Base-by-base conservation (phyloP, 2,329 filamentous ascomycete genomes). In the Colletotrichum limetticola region DNA sequence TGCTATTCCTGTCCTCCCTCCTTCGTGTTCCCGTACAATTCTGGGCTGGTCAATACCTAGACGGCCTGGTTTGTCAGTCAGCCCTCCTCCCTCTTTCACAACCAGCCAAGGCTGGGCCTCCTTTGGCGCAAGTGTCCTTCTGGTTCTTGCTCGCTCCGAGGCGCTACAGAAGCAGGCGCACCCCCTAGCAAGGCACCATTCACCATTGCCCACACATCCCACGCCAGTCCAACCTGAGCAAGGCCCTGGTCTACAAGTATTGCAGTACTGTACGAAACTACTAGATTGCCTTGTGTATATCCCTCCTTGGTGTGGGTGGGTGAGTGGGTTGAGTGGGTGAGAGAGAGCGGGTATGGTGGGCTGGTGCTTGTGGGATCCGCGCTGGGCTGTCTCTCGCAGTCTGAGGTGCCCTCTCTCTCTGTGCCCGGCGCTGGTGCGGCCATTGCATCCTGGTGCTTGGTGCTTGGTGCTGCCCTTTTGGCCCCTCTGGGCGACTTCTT, bases 141-240 rank as follows among this genome's bases (percentile, higher is more conserved):
- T 72, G 53, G 70, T 72, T 64, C 70, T 32, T 61, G 42, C 60
- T 59, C 3, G 42, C 32, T 52, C 70, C 26, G 22, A 52, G 52
- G 66, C 66, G 66, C 70, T 65, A 70, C 66, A 65, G 66, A 64
- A 70, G 60, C 67, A 70, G 60, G 66, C 60, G 59, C 70, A 69
- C 60, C 60, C 68, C 70, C 66, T 72, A 70, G 66, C 66, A 72
- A 70, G 70, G 66, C 70, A 70, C 70, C 66, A 70, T 70, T 30
- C 60, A 32, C 61, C 60, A 46, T 37, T 72, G 46, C 61, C 42
- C 68, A 66, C 53, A 60, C 52, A 65, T 55, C 35, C 63, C 64
- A 56, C 56, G 32, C 63, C 26, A 58, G 32, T n/a, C 60, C 66
- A 61, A 60, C 60, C 66, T 49, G 60, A 65, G 46, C 66, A 72